phyloP scores from a whole-genome alignment of 371 early-diverging fungal genomes.

The Dipsacomyces acuminosporus region DNA sequence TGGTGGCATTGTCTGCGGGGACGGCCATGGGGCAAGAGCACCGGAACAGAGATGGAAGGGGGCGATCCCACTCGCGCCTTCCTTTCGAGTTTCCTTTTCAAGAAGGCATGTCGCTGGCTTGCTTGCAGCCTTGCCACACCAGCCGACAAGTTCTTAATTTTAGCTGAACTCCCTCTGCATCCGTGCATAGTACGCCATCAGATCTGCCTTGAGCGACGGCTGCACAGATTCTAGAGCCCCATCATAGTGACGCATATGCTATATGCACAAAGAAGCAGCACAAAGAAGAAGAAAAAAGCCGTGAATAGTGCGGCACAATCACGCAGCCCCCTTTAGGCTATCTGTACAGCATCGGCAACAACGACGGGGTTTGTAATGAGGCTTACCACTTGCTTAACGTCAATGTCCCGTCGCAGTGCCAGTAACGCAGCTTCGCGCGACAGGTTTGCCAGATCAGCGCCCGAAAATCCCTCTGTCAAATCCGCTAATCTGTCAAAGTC shows the following conservation, averaged over 20 bases:
- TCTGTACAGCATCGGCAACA: no score
- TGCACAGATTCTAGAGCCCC: slow-evolving; percentile 48
- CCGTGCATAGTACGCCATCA: slow-evolving; percentile 49
- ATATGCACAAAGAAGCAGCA: neutral
- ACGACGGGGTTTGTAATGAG: neutral
- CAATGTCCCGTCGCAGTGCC: slow-evolving; percentile 58
- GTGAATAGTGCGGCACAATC: no score
- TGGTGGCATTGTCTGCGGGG: no score
- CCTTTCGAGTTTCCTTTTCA: no score
- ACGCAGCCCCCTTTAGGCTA: no score
- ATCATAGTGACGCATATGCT: slow-evolving; percentile 50
- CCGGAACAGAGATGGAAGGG: no score
- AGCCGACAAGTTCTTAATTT: neutral
- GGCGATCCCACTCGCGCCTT: no score
- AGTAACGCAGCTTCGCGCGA: slow-evolving; percentile 95
- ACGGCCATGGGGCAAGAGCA: no score
- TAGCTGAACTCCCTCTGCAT: slow-evolving; percentile 16
- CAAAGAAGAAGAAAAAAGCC: slow-evolving; percentile 3
- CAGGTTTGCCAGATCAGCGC: slow-evolving; percentile 94
- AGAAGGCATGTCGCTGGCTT: no score
- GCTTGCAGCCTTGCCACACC: no score
- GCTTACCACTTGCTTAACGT: slow-evolving; percentile 50
- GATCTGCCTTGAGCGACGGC: slow-evolving; percentile 52
- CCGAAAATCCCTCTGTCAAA: slow-evolving; percentile 83
- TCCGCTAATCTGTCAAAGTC: slow-evolving; percentile 65